These are phyloP conservation scores for Cercospora sesami DNA, from an alignment of 2,329 filamentous ascomycete genomes.

Conservation along the genomic window DNA sequence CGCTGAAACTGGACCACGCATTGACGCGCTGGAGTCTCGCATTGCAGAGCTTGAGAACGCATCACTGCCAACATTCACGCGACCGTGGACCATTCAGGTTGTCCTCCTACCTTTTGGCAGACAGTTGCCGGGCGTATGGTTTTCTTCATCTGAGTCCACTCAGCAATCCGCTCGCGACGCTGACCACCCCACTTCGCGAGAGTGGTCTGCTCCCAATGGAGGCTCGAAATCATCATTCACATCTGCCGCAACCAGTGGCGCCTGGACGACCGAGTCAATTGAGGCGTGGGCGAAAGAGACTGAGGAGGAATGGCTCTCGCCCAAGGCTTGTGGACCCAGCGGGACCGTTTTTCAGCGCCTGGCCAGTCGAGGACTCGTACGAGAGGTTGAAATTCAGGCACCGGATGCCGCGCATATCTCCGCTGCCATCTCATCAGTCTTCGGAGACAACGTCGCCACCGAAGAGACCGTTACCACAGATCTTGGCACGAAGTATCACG, in stretches of 20 bases:
- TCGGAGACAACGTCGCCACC: slow-evolving; percentile 51
- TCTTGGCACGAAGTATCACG: slow-evolving; percentile 54
- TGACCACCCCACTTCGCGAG: slow-evolving; percentile 47
- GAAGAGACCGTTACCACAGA: slow-evolving; percentile 21
- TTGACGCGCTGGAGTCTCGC: slow-evolving; percentile 52
- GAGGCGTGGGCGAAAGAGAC: slow-evolving; percentile 48
- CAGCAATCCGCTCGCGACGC: slow-evolving; percentile 39
- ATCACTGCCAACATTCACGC: slow-evolving; percentile 59
- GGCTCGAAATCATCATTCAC: slow-evolving; percentile 31
- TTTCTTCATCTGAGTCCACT: slow-evolving; percentile 44
- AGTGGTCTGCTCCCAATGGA: slow-evolving; percentile 46
- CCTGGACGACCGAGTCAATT: slow-evolving; percentile 52
- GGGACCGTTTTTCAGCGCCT: slow-evolving; percentile 68
- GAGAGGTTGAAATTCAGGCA: slow-evolving; percentile 61
- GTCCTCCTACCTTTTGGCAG: slow-evolving; percentile 70
- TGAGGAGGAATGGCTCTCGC: slow-evolving; percentile 61
- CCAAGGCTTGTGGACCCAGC: slow-evolving; percentile 65
- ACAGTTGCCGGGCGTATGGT: slow-evolving; percentile 57
- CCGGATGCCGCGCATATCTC: slow-evolving; percentile 69
- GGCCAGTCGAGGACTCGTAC: slow-evolving; percentile 71
- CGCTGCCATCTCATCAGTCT: slow-evolving; percentile 61
- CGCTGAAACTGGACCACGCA: slow-evolving; percentile 45
- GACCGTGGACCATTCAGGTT: slow-evolving; percentile 74
- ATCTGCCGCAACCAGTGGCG: slow-evolving; percentile 43
- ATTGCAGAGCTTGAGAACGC: slow-evolving; percentile 58